Percentiles rank a stretch among this genome's conserved stretches.
These are phyloP conservation scores for Daedaleopsis sinensis DNA, from an alignment of 768 basidiomycete genomes.

Conservation along the genomic window DNA sequence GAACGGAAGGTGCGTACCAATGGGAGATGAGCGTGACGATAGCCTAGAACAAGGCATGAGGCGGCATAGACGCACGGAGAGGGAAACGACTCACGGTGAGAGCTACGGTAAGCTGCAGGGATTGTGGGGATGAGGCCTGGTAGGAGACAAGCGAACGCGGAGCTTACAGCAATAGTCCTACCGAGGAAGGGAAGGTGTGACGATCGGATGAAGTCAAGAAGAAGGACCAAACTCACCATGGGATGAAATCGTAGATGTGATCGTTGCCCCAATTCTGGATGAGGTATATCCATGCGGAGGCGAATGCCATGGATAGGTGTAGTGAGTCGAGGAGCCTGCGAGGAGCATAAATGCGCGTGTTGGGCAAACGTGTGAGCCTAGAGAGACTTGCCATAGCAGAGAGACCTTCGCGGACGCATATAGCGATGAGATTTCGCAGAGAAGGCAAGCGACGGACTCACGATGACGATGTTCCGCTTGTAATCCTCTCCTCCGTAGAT, in stretches of 20 bases:
- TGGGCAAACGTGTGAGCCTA: not conserved
- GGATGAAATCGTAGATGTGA: slow-evolving; percentile 26
- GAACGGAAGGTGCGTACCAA: slow-evolving; percentile 19
- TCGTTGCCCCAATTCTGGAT: slow-evolving; percentile 26
- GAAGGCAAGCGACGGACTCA: not conserved
- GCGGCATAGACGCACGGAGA: not conserved
- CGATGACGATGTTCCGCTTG: slow-evolving; percentile 17
- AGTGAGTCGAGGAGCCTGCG: slow-evolving; percentile 29
- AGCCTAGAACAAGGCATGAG: slow-evolving; percentile 20
- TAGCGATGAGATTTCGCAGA: not conserved
- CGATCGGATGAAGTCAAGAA: not conserved
- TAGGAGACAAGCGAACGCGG: not conserved
- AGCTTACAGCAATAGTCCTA: slow-evolving; percentile 24
- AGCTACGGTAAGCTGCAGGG: slow-evolving; percentile 18
- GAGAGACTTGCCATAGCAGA: slow-evolving; percentile 13
- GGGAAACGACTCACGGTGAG: slow-evolving; percentile 20
- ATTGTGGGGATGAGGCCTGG: not conserved
- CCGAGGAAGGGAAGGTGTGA: not conserved
- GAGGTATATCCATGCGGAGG: slow-evolving; percentile 29
- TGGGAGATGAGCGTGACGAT: slow-evolving; percentile 31
- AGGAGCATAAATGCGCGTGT: not conserved
- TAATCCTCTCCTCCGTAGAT: slow-evolving; percentile 18
- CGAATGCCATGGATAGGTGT: slow-evolving; percentile 29
- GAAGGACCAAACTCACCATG: slow-evolving; percentile 22
- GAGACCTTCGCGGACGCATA: slow-evolving; percentile 13